phyloP scores from a whole-genome alignment of 2,329 filamentous ascomycete genomes.

The Sarocladium brachiariae region DNA sequence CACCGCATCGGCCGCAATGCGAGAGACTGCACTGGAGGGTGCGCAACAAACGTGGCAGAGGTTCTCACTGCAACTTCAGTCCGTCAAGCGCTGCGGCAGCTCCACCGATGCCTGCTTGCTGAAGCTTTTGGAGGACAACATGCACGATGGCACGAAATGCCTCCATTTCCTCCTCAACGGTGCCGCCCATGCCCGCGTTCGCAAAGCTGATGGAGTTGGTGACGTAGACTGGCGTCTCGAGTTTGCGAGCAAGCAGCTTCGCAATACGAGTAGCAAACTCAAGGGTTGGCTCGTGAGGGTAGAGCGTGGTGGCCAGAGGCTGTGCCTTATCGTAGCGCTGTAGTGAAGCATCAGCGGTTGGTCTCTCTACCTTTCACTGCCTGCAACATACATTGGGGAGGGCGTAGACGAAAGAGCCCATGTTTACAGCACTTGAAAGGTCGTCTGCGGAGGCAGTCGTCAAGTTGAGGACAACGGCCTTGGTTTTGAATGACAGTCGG shows the following conservation, averaged over 20 bases:
- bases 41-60: background rate
- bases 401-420: constrained; percentile 92
- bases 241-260: constrained; percentile 70
- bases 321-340: constrained; percentile 49
- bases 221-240: constrained; percentile 75
- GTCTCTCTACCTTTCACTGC: too few species aligned
- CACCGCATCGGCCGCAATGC: background rate
- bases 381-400: constrained; percentile 68
- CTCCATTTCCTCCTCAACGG: constrained; percentile 90
- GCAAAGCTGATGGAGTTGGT: constrained; percentile 79
- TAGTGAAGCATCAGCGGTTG: background rate
- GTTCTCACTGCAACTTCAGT: background rate
- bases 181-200: constrained; percentile 66
- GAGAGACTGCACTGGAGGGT: background rate
- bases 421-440: constrained; percentile 39
- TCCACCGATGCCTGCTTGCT: constrained; percentile 14
- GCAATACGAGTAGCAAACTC: constrained; percentile 85
- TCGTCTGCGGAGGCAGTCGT: constrained; percentile 51
- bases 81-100: constrained; percentile 10
- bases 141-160: constrained; percentile 70
- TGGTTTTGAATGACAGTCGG: constrained; percentile 50
- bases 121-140: constrained; percentile 41
- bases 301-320: constrained; percentile 72
- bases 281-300: constrained; percentile 64
- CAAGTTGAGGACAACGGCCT: constrained; percentile 53